Percentiles rank a stretch among this genome's conserved stretches.
These are phyloP conservation scores for Metschnikowia drakensbergensis DNA, from an alignment of 805 yeast genomes.

Conservation along the genomic window DNA sequence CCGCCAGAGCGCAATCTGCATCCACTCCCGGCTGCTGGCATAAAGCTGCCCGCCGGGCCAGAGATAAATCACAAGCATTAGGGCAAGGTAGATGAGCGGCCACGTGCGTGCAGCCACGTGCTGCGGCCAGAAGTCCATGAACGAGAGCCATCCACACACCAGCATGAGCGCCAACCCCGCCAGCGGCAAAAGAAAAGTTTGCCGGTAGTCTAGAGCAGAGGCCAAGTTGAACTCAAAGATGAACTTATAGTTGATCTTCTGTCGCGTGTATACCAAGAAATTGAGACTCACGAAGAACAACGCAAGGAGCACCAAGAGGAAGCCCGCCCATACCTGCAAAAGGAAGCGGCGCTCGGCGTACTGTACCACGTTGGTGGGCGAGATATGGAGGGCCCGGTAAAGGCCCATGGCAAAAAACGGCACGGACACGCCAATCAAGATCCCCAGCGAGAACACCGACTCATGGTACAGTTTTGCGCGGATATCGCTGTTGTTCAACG, in stretches of 20 bases:
- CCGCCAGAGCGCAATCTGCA: conserved; percentile 67
- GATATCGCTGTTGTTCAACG: conserved; percentile 29
- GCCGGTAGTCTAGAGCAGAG: conserved; percentile 59
- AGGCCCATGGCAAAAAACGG: conserved; percentile 66
- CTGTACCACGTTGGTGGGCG: conserved; percentile 23
- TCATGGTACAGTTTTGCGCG: conserved; percentile 33
- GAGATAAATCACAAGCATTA: conserved; percentile 44
- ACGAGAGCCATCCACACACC: conserved; percentile 72
- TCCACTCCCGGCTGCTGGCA: conserved; percentile 72
- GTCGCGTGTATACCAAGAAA: conserved; percentile 67
- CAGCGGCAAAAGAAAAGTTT: conserved; percentile 64
- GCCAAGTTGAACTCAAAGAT: conserved; percentile 83
- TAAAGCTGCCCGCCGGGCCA: conserved; percentile 60
- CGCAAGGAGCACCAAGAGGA: conserved; percentile 61
- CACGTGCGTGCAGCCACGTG: conserved; percentile 62
- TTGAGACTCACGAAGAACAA: conserved; percentile 62
- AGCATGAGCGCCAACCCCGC: conserved; percentile 53
- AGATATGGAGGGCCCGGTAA: conserved; percentile 44
- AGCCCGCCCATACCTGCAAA: conserved; percentile 92
- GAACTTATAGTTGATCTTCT: conserved; percentile 83
- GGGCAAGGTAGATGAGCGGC: conserved; percentile 74
- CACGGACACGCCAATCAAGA: conserved; percentile 63
- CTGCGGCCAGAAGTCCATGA: conserved; percentile 61
- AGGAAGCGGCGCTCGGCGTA: conserved; percentile 56
- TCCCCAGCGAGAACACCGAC: conserved; percentile 59